phyloP scores from a whole-genome alignment of 2,329 filamentous ascomycete species.

The Diaporthe sp. region DNA sequence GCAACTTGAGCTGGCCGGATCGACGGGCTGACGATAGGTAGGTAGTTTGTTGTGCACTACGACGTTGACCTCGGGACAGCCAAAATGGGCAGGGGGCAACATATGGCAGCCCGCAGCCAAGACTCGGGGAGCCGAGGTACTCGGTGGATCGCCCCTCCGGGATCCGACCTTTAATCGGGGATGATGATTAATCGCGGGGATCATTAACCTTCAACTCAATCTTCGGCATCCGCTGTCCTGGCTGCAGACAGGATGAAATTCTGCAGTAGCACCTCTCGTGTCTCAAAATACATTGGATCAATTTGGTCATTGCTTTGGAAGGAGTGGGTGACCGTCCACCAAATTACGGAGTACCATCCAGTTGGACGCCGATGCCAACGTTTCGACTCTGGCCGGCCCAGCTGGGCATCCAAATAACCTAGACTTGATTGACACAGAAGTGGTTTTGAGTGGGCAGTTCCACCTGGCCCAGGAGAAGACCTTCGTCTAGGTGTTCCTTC shows the following conservation, averaged over 20 bases:
- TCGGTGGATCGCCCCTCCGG: conserved; percentile 26
- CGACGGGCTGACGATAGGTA: not conserved
- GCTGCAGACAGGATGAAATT: not conserved
- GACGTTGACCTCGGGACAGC: not conserved
- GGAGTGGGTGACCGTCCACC: too few relatives aligned
- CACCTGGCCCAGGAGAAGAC: too few relatives aligned
- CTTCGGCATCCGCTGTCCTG: not conserved
- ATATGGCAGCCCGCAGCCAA: not conserved
- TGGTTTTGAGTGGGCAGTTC: too few relatives aligned
- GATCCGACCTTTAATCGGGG: not conserved
- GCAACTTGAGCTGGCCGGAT: not conserved
- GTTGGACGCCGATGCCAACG: too few relatives aligned
- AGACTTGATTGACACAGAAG: too few relatives aligned
- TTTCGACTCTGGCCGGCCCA: too few relatives aligned
- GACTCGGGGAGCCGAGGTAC: conserved; percentile 19
- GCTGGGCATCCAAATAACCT: too few relatives aligned
- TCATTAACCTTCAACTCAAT: too few relatives aligned
- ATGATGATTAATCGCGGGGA: not conserved
- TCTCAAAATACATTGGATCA: too few relatives aligned
- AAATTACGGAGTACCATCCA: too few relatives aligned
- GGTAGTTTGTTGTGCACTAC: not conserved
- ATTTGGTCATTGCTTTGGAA: too few relatives aligned
- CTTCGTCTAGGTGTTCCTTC: too few relatives aligned
- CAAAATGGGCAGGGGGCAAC: not conserved
- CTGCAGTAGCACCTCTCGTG: not conserved